Evolutionary conservation across 2,329 filamentous ascomycete species (phyloP).

Genomic region (Exophiala oligosperma): DNA sequence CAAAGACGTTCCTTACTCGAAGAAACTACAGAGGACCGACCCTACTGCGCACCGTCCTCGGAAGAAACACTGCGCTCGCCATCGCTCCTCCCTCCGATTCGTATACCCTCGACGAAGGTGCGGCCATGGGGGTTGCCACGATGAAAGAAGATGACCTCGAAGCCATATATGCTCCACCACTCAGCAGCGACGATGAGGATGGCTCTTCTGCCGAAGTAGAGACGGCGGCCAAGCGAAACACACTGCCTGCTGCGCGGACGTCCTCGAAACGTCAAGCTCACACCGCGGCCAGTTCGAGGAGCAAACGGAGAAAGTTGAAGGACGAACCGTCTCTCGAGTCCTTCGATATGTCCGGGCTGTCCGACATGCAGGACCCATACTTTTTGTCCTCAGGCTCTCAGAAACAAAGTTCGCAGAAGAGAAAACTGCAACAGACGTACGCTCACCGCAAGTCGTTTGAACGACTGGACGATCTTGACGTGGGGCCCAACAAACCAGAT

Average conservation of each 20-base stretch:
- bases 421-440: constrained; percentile 14
- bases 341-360: neutral
- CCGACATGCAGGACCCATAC: constrained; percentile 5
- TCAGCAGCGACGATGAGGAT: constrained; percentile 21
- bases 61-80: constrained; percentile 1
- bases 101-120: neutral
- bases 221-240: constrained; percentile 35
- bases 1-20: constrained; percentile 17
- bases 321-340: constrained; percentile 6
- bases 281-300: constrained; percentile 14
- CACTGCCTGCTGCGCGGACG: constrained; percentile 5
- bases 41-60: constrained; percentile 13
- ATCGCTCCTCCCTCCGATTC: neutral
- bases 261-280: constrained; percentile 12
- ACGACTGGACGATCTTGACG: constrained; percentile 9
- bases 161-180: constrained; percentile 16
- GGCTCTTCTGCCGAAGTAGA: constrained; percentile 38
- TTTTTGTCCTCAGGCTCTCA: constrained; percentile 6
- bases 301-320: constrained; percentile 18
- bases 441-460: constrained; percentile 13
- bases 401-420: constrained; percentile 17
- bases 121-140: constrained; percentile 1
- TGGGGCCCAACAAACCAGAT: neutral
- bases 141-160: constrained; percentile 10
- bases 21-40: constrained; percentile 16